These are phyloP conservation scores for Xylaria curta DNA, from an alignment of 495 filamentous ascomycete genomes.

Conservation along the genomic window DNA sequence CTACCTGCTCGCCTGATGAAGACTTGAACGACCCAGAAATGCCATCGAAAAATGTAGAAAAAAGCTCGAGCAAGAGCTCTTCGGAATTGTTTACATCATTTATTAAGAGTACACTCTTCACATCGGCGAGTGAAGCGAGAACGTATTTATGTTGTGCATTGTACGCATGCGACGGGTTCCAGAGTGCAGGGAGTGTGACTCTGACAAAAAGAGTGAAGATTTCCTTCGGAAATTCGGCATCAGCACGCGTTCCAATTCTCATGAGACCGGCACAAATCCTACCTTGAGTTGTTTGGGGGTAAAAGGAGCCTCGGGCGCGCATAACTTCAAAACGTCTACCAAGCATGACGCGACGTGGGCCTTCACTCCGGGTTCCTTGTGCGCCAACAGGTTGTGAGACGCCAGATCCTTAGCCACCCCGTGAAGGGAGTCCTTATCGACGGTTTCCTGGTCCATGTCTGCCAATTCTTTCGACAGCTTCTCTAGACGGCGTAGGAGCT, in stretches of 20 bases:
- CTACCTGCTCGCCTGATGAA: constrained; percentile 76
- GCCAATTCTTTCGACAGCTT: constrained; percentile 82
- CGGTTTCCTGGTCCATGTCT: constrained; percentile 86
- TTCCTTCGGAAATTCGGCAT: constrained; percentile 62
- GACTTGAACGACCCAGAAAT: constrained; percentile 78
- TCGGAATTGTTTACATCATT: constrained; percentile 87
- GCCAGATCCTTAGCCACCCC: constrained; percentile 90
- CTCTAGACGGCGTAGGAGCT: constrained; percentile 81
- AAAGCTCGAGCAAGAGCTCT: constrained; percentile 76
- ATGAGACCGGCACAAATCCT: constrained; percentile 22
- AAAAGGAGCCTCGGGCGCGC: constrained; percentile 95
- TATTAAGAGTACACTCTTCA: constrained; percentile 93
- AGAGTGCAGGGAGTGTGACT: constrained; percentile 81
- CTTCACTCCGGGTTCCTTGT: constrained; percentile 92
- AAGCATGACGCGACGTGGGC: constrained; percentile 89
- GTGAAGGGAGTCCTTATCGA: constrained; percentile 77
- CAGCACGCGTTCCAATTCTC: constrained; percentile 15
- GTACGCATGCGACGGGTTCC: constrained; percentile 88
- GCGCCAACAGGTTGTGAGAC: constrained; percentile 77
- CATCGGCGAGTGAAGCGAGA: constrained; percentile 83
- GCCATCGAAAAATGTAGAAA: constrained; percentile 89
- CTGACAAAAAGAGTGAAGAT: constrained; percentile 90
- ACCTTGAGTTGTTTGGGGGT: constrained; percentile 91
- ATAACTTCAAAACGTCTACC: constrained; percentile 91
- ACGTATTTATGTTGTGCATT: constrained; percentile 92